Conservation (phyloP, 345 rosid genomes). For the Streptanthus diversifolius region DNA sequence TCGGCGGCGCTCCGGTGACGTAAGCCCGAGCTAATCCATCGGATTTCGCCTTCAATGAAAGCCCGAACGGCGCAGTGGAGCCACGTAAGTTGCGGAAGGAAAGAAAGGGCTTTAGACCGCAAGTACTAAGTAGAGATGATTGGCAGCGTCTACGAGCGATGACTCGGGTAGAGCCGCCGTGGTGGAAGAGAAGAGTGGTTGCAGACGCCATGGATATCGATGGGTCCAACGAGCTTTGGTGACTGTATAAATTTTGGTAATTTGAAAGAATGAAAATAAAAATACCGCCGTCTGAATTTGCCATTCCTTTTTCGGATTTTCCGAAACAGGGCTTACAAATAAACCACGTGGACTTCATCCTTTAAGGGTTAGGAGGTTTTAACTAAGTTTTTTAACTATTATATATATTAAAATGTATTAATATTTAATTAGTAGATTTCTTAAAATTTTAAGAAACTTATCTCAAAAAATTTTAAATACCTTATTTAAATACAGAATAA, state of each 20-base stretch:
- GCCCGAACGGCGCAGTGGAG: slow-evolving; percentile 39
- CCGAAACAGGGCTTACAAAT: background rate
- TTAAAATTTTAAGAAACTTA: no score
- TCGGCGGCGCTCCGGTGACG: slow-evolving; percentile 75
- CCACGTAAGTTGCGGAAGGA: slow-evolving; percentile 24
- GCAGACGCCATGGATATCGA: slow-evolving; percentile 41
- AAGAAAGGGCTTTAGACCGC: slow-evolving; percentile 2
- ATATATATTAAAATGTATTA: no score
- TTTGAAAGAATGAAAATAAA: no score
- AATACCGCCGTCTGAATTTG: background rate
- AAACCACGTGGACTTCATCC: no score
- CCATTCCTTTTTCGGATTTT: background rate
- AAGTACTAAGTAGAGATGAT: slow-evolving; percentile 9
- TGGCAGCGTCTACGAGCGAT: background rate
- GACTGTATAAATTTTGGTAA: background rate
- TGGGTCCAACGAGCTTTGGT: background rate
- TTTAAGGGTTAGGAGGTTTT: no score
- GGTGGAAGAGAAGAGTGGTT: slow-evolving; percentile 38
- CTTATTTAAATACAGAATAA: no score
- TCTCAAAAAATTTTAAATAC: no score
- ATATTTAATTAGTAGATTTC: no score
- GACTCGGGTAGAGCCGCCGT: slow-evolving; percentile 32
- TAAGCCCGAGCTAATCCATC: slow-evolving; percentile 48
- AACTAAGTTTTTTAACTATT: no score
- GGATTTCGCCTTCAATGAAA: slow-evolving; percentile 13